phyloP scores from a whole-genome alignment of 2,329 filamentous ascomycete species.

The Aureobasidium sp. region DNA sequence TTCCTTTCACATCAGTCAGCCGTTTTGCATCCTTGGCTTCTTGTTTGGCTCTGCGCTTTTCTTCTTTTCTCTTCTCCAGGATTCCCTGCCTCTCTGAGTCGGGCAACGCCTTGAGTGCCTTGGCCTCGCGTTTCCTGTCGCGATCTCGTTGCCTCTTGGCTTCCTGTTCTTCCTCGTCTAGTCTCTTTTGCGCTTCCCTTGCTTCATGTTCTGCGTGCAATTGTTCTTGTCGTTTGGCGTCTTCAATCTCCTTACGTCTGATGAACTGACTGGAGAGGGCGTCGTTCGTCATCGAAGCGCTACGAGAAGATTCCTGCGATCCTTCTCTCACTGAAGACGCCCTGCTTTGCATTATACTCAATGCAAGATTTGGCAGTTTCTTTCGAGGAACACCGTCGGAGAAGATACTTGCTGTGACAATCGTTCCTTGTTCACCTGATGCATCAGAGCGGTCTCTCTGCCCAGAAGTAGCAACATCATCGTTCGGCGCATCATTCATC shows the following conservation, averaged over 20 bases:
- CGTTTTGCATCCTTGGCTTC: background rate
- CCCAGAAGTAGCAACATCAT: too few species aligned
- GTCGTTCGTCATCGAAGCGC: too few species aligned
- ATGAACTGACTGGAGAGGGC: too few species aligned
- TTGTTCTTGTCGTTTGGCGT: too few species aligned
- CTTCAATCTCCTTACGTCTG: too few species aligned
- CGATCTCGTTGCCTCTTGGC: background rate
- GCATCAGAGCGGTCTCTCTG: too few species aligned
- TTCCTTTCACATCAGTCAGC: background rate
- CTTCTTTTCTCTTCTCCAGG: background rate
- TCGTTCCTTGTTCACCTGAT: background rate
- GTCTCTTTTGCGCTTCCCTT: background rate
- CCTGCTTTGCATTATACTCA: background rate
- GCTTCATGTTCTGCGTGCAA: background rate
- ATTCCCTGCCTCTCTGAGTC: background rate
- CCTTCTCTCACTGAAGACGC: background rate
- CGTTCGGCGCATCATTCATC: background rate
- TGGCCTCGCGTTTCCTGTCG: background rate
- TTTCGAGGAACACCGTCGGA: background rate
- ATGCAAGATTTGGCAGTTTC: background rate
- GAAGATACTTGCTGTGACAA: background rate
- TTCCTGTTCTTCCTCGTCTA: background rate
- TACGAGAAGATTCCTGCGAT: background rate
- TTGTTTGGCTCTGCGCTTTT: too few species aligned
- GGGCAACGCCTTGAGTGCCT: background rate